Evolutionary conservation across 1,139 yeast species (phyloP).

Genomic region (Yamadazyma friedrichii): DNA sequence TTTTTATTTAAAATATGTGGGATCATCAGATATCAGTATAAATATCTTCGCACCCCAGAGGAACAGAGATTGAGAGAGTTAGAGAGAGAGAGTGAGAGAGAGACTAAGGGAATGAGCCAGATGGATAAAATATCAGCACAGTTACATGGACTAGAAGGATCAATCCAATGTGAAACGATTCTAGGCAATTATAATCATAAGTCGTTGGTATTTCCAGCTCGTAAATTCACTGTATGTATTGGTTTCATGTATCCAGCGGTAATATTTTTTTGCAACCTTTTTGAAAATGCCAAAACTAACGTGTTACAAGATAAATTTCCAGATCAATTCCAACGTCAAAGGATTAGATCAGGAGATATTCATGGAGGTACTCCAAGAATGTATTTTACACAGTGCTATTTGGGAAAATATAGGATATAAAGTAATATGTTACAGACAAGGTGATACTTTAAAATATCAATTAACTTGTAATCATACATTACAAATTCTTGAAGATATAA

Average conservation of each 20-base stretch:
- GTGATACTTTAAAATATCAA: background rate
- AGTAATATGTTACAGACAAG: constrained; percentile 7
- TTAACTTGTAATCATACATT: background rate
- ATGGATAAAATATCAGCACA: background rate
- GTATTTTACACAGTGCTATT: constrained; percentile 10
- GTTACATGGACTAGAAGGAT: background rate
- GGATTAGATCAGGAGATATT: background rate
- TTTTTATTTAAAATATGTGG: constrained; percentile 4
- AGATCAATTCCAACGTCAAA: too few relatives aligned
- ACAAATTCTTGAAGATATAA: constrained; percentile 9
- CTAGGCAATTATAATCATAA: background rate
- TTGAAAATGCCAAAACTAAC: too few relatives aligned
- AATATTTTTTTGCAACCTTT: background rate
- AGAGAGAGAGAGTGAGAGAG: too few relatives aligned
- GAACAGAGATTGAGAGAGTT: too few relatives aligned
- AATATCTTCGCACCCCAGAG: too few relatives aligned
- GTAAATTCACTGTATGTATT: background rate
- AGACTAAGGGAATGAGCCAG: too few relatives aligned
- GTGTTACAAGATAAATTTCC: too few relatives aligned
- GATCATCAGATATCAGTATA: background rate
- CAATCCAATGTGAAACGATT: background rate
- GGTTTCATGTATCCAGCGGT: background rate
- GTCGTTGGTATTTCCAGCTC: background rate
- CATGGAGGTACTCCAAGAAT: constrained; percentile 1
- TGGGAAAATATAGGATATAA: constrained; percentile 12